Evolutionary conservation across 345 rosid genomes (phyloP), one percentile per base, ranked within the genome.

Genomic region (Lepidium africanum): DNA sequence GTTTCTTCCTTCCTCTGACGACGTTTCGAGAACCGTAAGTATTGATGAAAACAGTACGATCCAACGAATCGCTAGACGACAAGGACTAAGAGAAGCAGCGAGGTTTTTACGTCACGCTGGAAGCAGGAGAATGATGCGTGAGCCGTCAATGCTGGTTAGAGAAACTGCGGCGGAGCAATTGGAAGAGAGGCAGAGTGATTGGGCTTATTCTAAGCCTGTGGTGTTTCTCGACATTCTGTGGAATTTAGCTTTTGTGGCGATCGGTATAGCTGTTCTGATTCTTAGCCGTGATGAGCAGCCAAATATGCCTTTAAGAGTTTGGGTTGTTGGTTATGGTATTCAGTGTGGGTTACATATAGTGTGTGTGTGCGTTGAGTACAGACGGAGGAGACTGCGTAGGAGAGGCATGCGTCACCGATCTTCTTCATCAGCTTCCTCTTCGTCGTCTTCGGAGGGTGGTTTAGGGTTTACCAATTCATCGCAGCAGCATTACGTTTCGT

Each of bases 191-290:
- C 80, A 74, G 43, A 76, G 73, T 15, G 98, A 88, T 68, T 93
- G 98, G 98, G 96, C 97, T 40, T 93, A 93, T 76, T 93, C 98
- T 51, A 86, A 86, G 81, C 97, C 97, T 9, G 96, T 89, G 62
- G 96, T 93, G 69, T 71, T 93, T 48, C 94, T 90, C 7, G 96
- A 90, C 53, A 74, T 88, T 57, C 42, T 88, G 0, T 93, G 96
- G 98, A 93, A 93, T 67, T 71, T 93, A 39, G 91, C 94, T 8
- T 93, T 90, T 32, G 84, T 90, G 43, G 93, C 85, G 12, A 92
- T 82, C 65, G 93, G 96, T 1, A 63, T 63, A 7, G 76, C 79
- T 59, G 90, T 88, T 63, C 6, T 92, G 79, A 35, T 90, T 13
- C 65, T 84, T 63, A 86, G 97, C 82, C 65, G 77, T 67, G 70